Percentiles rank a stretch among this genome's conserved stretches.
Conservation (phyloP, 345 rosid species). For the Noccaea caerulescens region DNA sequence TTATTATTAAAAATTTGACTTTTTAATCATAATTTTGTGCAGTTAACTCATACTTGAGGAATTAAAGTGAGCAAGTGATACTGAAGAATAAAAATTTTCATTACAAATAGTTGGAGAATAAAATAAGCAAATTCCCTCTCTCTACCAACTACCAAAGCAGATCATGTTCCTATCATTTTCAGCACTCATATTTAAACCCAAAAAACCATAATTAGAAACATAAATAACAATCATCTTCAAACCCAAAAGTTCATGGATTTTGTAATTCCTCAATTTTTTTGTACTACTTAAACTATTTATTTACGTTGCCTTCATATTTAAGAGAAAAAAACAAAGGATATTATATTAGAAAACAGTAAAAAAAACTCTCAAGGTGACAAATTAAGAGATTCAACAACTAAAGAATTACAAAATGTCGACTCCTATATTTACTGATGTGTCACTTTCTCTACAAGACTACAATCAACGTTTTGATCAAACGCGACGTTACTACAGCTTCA, state of each 20-base stretch:
- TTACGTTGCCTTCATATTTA: background rate
- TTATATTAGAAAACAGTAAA: background rate
- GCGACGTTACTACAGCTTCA: slow-evolving; percentile 29
- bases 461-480: slow-evolving; percentile 32
- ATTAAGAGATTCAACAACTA: slow-evolving; percentile 32
- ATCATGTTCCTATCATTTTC: slow-evolving; percentile 21
- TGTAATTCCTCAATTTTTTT: background rate
- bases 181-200: background rate
- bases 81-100: too few relatives aligned
- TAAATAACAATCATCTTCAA: background rate
- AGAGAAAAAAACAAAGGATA: background rate
- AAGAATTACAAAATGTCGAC: slow-evolving; percentile 21
- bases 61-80: too few relatives aligned
- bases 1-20: too few relatives aligned
- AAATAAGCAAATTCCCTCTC: too few relatives aligned
- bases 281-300: background rate
- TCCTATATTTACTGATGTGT: slow-evolving; percentile 21
- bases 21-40: too few relatives aligned
- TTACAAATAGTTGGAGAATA: too few relatives aligned
- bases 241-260: background rate
- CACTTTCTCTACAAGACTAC: slow-evolving; percentile 29
- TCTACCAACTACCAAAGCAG: background rate
- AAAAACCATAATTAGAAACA: background rate
- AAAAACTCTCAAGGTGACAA: background rate
- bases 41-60: too few relatives aligned